phyloP scores from a whole-genome alignment of 176 grass and related monocot species.

The Triticum dicoccoides region DNA sequence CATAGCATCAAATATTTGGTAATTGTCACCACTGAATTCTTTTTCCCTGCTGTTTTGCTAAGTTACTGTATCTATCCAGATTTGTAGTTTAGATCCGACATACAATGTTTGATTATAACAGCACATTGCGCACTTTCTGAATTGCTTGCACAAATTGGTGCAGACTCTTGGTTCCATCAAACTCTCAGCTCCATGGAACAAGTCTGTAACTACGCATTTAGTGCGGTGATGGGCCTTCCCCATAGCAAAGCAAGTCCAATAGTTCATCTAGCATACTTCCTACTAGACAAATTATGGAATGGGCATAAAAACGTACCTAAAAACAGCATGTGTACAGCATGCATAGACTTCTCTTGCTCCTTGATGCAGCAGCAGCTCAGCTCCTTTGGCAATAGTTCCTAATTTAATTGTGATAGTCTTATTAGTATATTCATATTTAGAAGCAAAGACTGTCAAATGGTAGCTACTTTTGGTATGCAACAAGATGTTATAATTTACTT shows the following conservation, averaged over 20 bases:
- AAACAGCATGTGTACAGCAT: conserved; percentile 42
- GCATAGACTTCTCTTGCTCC: conserved; percentile 99
- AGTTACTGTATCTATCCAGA: background rate
- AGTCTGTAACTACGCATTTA: background rate
- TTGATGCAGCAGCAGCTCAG: conserved; percentile 85
- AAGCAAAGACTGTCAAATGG: background rate
- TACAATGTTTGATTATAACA: background rate
- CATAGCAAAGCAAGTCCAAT: background rate
- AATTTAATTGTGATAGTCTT: background rate
- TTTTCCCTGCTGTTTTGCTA: background rate
- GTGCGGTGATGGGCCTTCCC: background rate
- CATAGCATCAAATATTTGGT: background rate
- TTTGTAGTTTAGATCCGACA: background rate
- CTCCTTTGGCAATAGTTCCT: conserved; percentile 72
- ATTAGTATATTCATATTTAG: conserved; percentile 21
- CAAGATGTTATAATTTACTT: background rate
- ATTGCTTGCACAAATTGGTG: background rate
- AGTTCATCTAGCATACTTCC: background rate
- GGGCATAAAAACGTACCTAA: conserved; percentile 52
- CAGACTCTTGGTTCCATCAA: background rate
- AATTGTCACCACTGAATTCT: background rate
- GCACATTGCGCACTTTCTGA: background rate
- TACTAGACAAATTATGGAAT: background rate
- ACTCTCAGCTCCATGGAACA: background rate
- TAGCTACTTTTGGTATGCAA: conserved; percentile 5